Evolutionary conservation across 257 asterid species (phyloP).

Genomic region (Gentiana straminea): DNA sequence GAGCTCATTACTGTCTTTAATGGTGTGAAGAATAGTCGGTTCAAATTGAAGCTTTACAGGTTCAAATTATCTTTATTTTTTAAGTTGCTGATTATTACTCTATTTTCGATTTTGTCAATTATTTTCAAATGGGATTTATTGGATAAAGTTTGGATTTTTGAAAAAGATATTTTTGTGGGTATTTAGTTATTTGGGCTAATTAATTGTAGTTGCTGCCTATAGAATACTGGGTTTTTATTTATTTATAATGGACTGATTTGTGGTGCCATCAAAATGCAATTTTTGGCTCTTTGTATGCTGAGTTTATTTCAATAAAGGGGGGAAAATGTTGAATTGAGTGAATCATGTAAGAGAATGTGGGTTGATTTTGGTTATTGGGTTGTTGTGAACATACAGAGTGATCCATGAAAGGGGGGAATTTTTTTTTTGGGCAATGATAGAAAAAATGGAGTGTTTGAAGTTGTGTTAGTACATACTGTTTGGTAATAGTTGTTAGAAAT

Average conservation of each 20-base stretch:
- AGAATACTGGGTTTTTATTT: not conserved
- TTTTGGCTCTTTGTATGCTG: not conserved
- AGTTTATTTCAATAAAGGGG: not conserved
- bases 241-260: not conserved
- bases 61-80: not conserved
- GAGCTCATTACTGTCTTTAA: not conserved
- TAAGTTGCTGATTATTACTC: not conserved
- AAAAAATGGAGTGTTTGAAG: too few relatives aligned
- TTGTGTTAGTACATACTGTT: too few relatives aligned
- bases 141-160: too few relatives aligned
- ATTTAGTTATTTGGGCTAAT: not conserved
- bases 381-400: too few relatives aligned
- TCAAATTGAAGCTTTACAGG: conserved; percentile 4
- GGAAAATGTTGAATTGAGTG: too few relatives aligned
- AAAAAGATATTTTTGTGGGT: not conserved
- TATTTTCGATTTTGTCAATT: not conserved
- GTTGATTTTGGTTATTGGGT: too few relatives aligned
- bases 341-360: too few relatives aligned
- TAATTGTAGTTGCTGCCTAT: not conserved
- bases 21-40: not conserved
- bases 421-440: too few relatives aligned
- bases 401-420: too few relatives aligned
- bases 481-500: too few relatives aligned
- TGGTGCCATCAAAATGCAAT: conserved; percentile 1
- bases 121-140: too few relatives aligned